Evolutionary conservation across 2,329 filamentous ascomycete genomes (phyloP).

Genomic region (Ceratocystis diversiconidia): DNA sequence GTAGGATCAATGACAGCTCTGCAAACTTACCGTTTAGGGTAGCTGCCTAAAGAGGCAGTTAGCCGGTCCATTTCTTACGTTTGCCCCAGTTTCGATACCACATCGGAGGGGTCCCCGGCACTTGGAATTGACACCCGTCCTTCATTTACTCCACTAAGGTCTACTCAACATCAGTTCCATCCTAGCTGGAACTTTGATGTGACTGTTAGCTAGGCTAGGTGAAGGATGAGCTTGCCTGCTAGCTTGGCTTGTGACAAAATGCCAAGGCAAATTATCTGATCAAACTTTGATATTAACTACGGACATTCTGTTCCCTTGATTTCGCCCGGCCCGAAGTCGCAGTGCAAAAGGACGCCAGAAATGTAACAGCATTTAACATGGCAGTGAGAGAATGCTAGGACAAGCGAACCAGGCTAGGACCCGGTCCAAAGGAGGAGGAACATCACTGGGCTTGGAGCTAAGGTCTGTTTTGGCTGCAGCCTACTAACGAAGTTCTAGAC

Average conservation of each 20-base stretch:
- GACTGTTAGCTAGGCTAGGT: neutral
- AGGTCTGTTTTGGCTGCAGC: too few relatives aligned
- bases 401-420: too few relatives aligned
- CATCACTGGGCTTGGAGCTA: too few relatives aligned
- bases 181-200: neutral
- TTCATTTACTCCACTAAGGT: neutral
- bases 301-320: neutral
- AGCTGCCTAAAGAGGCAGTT: neutral
- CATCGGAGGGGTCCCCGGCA: neutral
- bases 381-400: neutral
- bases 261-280: conserved; percentile 12
- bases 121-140: neutral
- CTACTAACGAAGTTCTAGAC: too few relatives aligned
- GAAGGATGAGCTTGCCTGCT: neutral
- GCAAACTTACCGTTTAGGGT: neutral
- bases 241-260: neutral
- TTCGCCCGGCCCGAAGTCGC: conserved; percentile 1
- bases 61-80: neutral
- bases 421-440: neutral
- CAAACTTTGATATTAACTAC: neutral
- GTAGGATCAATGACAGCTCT: conserved; percentile 2
- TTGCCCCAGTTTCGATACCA: neutral
- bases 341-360: neutral
- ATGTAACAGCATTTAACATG: neutral
- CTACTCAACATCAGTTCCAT: too few relatives aligned